Conservation (phyloP, 345 rosid species). For the Erysimum cheiranthoides region DNA sequence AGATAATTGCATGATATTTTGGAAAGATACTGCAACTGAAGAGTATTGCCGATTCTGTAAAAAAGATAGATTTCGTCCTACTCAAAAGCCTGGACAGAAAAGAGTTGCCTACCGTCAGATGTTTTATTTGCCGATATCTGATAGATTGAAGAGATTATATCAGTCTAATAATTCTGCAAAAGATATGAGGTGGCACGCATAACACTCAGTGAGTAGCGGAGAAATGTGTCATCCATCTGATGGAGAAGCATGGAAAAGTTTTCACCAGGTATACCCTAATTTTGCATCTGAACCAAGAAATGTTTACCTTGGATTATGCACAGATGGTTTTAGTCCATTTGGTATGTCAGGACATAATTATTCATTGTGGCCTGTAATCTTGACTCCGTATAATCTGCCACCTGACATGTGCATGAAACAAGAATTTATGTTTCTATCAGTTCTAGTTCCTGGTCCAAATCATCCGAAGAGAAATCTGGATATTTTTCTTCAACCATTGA, state of each 20-base stretch:
- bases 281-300: slow-evolving; percentile 3
- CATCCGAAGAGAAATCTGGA: slow-evolving; percentile 12
- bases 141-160: slow-evolving; percentile 11
- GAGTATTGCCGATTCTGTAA: background rate
- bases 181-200: slow-evolving; percentile 3
- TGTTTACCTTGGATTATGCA: slow-evolving; percentile 1
- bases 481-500: slow-evolving; percentile 12
- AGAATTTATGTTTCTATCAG: background rate
- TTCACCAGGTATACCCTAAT: background rate
- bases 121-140: slow-evolving; percentile 1
- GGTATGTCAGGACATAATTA: background rate
- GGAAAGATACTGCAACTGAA: background rate
- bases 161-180: background rate
- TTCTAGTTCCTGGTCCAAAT: slow-evolving; percentile 11
- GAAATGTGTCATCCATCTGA: slow-evolving; percentile 15
- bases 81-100: background rate
- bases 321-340: slow-evolving; percentile 21
- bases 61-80: background rate
- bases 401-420: slow-evolving; percentile 8
- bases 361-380: background rate
- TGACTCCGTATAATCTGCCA: slow-evolving; percentile 13
- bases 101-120: background rate
- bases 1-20: slow-evolving; percentile 4
- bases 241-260: slow-evolving; percentile 3
- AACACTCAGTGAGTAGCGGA: background rate